Evolutionary conservation across 345 rosid genomes (phyloP), one percentile per base, ranked within the genome.

Genomic region (Pistacia integerrima): DNA sequence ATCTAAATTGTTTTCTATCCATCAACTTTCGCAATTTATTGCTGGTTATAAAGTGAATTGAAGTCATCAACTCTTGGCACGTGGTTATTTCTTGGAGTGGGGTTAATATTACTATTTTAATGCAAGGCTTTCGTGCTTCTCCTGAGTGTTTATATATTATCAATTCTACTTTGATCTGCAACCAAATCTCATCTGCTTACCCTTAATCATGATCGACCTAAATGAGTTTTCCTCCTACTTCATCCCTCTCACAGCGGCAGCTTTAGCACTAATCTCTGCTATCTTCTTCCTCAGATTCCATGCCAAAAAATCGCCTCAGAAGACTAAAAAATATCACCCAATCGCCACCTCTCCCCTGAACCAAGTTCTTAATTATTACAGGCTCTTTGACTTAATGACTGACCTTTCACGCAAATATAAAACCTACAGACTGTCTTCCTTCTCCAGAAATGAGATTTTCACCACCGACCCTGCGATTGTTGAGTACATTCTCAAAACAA

Each of bases 401-500:
- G 52, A 64, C 14, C 62, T 74, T 64, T 70, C 77, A 30, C 0
- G 35, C 13, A 64, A 64, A 14, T 51, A 74, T 54, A 64, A 6
- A 20, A 74, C 70, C 12, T 54, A 25, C 64, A 51, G 71, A 44
- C 2, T 74, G 46, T 63, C 55, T n/a, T n/a, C 51, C 3, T 8
- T 65, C 11, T 63, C 55, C 70, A 63, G 48, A 54, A 74, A 54
- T n/a, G 67, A 73, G 9, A 57, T 73, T 52, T 61, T 8, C 72
- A 81, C 81, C 11, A 6, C 77, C 2, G 81, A 82, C 54, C 84
- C 84, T 4, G 64, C 55, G 0, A 78, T 69, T 65, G 84, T 81
- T 54, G 84, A 81, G 75, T 74, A 77, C 44, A 77, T 81, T 0
- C 84, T 81, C 81, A 81, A 81, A 74, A 74, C 78, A 9, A 81